Percentiles rank a stretch among this genome's conserved stretches.
Conservation (phyloP, 768 basidiomycete species). For the Pleurotus cornucopiae region DNA sequence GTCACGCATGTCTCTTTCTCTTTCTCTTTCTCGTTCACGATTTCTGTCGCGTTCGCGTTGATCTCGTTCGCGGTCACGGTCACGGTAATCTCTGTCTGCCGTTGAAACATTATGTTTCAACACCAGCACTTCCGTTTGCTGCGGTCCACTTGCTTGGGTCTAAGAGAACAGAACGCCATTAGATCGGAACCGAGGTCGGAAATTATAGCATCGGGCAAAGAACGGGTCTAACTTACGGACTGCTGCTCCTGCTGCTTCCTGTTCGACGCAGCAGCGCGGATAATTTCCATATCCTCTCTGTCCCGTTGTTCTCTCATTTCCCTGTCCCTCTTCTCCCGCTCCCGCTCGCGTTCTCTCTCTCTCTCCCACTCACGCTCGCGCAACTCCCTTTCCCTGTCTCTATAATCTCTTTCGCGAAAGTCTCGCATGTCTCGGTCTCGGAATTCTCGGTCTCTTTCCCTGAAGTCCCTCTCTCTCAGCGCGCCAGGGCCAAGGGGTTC, state of each 20-base stretch:
- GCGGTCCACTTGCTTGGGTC: conserved; percentile 3
- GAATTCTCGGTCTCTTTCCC: conserved; percentile 18
- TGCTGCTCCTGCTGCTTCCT: conserved; percentile 10
- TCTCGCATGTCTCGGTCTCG: conserved; percentile 16
- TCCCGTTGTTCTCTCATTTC: conserved; percentile 13
- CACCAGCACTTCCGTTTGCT: conserved; percentile 11
- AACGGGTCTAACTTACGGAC: conserved; percentile 3
- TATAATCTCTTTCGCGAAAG: conserved; percentile 4
- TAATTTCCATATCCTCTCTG: conserved; percentile 16
- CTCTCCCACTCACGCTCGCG: conserved; percentile 28
- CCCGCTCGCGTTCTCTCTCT: conserved; percentile 25
- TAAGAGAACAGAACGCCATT: no score
- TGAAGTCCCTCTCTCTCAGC: conserved; percentile 14
- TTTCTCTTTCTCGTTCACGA: not conserved
- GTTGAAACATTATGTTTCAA: conserved; percentile 7
- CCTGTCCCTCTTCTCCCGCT: conserved; percentile 15
- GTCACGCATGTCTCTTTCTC: conserved; percentile 16
- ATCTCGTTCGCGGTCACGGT: not conserved
- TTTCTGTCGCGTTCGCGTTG: not conserved
- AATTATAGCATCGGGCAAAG: not conserved
- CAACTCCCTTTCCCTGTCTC: conserved; percentile 10
- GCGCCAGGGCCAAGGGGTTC: conserved; percentile 15
- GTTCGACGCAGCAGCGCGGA: conserved; percentile 16
- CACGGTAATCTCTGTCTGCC: not conserved
- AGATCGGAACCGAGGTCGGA: no score